Evolutionary conservation across 441 rosid genomes (phyloP).

Genomic region (Adansonia grandidieri): DNA sequence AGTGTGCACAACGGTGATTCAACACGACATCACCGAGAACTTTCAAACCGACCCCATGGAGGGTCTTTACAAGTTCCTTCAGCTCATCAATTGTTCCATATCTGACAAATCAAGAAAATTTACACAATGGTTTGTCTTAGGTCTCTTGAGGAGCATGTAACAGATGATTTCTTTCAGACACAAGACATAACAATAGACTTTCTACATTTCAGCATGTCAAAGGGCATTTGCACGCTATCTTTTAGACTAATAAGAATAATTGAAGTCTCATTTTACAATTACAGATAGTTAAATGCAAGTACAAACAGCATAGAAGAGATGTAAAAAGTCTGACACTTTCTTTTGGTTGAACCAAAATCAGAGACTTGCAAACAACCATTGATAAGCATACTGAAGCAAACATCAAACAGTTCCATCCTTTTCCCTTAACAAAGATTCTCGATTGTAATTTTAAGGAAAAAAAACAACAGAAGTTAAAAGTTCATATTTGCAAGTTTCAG

Average conservation of each 20-base stretch:
- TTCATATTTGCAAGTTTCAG: slow-evolving; percentile 12
- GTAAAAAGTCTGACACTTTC: slow-evolving; percentile 12
- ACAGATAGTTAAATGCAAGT: neutral
- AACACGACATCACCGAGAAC: slow-evolving; percentile 92
- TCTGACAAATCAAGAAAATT: slow-evolving; percentile 42
- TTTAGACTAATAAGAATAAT: slow-evolving; percentile 7
- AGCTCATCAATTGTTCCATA: slow-evolving; percentile 87
- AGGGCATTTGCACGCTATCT: slow-evolving; percentile 5
- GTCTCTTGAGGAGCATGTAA: neutral
- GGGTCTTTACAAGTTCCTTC: slow-evolving; percentile 68
- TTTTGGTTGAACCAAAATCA: slow-evolving; percentile 7
- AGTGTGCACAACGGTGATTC: slow-evolving; percentile 96
- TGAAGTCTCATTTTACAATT: slow-evolving; percentile 9
- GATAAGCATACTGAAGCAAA: slow-evolving; percentile 1
- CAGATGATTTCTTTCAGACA: neutral
- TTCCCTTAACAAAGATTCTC: neutral
- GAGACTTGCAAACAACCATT: neutral
- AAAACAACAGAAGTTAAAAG: neutral
- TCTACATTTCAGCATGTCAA: neutral
- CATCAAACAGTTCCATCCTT: neutral
- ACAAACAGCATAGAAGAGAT: neutral
- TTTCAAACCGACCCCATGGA: slow-evolving; percentile 75
- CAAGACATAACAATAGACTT: neutral
- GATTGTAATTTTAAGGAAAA: neutral
- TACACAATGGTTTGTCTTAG: neutral